Base-by-base conservation (phyloP, 2,329 filamentous ascomycete genomes). In the Pseudogymnoascus sp. region DNA sequence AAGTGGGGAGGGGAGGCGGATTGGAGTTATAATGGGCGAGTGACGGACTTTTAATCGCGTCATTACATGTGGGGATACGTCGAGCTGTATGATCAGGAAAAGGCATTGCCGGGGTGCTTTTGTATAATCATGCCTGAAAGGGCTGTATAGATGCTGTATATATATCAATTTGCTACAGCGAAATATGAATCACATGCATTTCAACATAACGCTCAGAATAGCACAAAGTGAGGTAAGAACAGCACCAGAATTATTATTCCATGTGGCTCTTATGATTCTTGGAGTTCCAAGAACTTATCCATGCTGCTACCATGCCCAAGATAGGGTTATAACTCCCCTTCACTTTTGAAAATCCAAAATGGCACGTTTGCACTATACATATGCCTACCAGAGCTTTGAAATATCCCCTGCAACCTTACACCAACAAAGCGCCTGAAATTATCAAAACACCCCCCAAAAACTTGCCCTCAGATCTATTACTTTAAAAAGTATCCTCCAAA, bases 11-110 rank as follows among this genome's bases (percentile, higher is more conserved):
- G 90, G 0, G 87, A 90, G 73, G 72, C 70, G 0, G 85, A 88
- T 70, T 99, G 92, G 89, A 97, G 91, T 74, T 99, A 90, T 75
- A 97, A 97, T 75, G 94, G 94, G 56, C 81, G 93, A 67, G 92
- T 95, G 62, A 97, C 93, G 23, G 94, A 99, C 76, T 99, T 99
- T 65, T 86, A 63, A 31, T 7, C 10, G 16, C 18, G n/a, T 21
- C 31, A 5, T 35, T 37, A 25, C 28, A 37, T 60, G 3, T 28
- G 21, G 28, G 10, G 1, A 37, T 60, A 25, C 0, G n/a, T 40
- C 38, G 12, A 40, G 23, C 7, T 38, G 38, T 25, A 60, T 60
- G 18, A 56, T 21, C 5, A 18, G n/a, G 10, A n/a, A 10, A n/a
- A 7, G n/a, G 5, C 14, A 56, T 18, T n/a, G 12, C 1, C 21